Evolutionary conservation across 345 rosid species (phyloP), one percentile per base, ranked within the genome.

Genomic region (Pistacia integerrima): DNA sequence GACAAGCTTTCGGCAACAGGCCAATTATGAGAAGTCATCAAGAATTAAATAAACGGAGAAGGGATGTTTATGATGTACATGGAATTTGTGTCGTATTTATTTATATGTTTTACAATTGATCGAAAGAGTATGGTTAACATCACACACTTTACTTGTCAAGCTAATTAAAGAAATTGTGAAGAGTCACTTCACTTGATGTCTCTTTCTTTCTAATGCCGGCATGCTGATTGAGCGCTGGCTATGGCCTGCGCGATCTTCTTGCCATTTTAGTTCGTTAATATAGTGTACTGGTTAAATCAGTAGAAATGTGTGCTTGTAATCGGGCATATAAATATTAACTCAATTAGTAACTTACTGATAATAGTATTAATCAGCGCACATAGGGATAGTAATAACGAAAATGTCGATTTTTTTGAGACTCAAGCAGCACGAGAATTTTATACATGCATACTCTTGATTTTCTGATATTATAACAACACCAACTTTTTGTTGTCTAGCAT

Each of bases 1-100:
- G 46, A 41, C 46, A 41, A 41, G 9, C 46, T 41, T 41, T 41
- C 6, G 9, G 46, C 46, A 41, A 41, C 46, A 41, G 64, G 75
- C 67, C 22, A 51, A 20, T 67, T 59, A 69, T 30, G 71, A 67
- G 61, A 54, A 48, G 13, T 16, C 74, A 79, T 14, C 4, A 48
- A 58, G 44, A 57, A 8, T 67, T 46, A 13, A n/a, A 57, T 11
- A 64, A 14, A 60, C 4, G 22, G 3, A 36, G 28, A 11, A 25
- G 44, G 62, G 33, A 36, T 11, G 18, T n/a, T 2, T 58, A 59
- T 22, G 9, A 17, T 14, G 36, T 28, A 14, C 64, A 22, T 9
- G 75, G 67, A 28, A 72, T 41, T 41, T 72, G 28, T 25, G 48
- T 57, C 30, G 18, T 35, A 56, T 69, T 38, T 49, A 49, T 20